Base-by-base conservation (phyloP, 495 filamentous ascomycete species). In the Immersiella caudata region DNA sequence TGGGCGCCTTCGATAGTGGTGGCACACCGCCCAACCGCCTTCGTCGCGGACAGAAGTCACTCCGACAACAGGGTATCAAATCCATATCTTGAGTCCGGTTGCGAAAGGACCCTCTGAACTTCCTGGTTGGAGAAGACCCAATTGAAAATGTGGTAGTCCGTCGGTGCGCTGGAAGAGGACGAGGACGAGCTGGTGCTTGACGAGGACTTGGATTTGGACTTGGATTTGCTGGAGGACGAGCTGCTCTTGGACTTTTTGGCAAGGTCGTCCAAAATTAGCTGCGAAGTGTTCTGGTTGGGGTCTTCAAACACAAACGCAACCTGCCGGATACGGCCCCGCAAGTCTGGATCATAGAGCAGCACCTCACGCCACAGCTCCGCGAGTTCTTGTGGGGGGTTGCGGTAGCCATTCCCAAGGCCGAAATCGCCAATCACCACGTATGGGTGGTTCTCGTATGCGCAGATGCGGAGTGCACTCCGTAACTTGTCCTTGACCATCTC, bases 401-500 rank as follows among this genome's bases (percentile, higher is more conserved):
- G 83, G 73, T 90, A 89, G 46, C 86, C 85, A 57, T 88, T 88
- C 1, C 90, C 90, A 1, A 89, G 80, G 7, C 90, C 90, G 75
- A 92, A 93, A 24, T 88, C 87, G 21, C 89, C 89, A 60, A 92
- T 83, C 68, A 88, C 88, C 20, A 93, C 75, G 57, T 84, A 84
- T 4, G 73, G 75, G 70, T 89, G 87, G 21, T 80, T 78, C 64
- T 86, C 83, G 65, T 83, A 82, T 14, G 85, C 84, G 62, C 88
- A 89, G 70, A 92, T 91, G 29, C 89, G 82, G 12, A 92, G 84
- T 6, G 89, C 84, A 5, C 83, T 85, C 35, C 87, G 85, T 76
- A 93, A 87, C 75, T 92, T 92, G 67, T 91, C 88, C 67, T 79
- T 82, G 79, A 91, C 88, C 65, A 92, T 80, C 33, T 90, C 86